Base-by-base conservation (phyloP, 2,329 filamentous ascomycete genomes). In the Trichoderma oligosporum region DNA sequence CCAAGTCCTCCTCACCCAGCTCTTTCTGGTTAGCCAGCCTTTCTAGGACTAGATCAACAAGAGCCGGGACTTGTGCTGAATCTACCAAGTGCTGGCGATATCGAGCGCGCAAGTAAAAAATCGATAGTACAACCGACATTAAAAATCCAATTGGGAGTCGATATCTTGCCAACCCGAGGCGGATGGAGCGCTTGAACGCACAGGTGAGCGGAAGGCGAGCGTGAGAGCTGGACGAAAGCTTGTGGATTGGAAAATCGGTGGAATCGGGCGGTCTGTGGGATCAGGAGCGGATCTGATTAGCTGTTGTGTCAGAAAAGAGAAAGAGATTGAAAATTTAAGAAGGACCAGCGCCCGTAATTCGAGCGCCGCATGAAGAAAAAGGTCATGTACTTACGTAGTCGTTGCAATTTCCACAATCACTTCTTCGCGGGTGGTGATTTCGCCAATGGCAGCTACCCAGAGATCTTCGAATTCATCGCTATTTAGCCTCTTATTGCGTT, bases 401-500 rank as follows among this genome's bases (percentile, higher is more conserved):
- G 67, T 67, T 39, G 69, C 66, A 39, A 80, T 76, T 47, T 62
- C 59, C 27, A 72, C 63, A 63, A 82, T 73, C 25, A 87, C 77
- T 67, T 87, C 84, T 6, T 87, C 84, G 60, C 83, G 76, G 1
- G 74, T 73, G 61, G 82, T 80, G 52, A 92, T 83, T 65, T 92
- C 89, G 16, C 85, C 86, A 57, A 92, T 82, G 2, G 89, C 89
- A 61, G 83, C 82, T 25, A 78, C 77, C 83, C 89, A 94, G 7
- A 99, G 82, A 58, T 96, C 90, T 64, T 97, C 91, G 67, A 99
- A 97, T 69, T 97, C 93, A 39, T 88, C 81, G 67, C 91, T 86
- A 62, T 82, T 89, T 83, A 97, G 89, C 62, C 87, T 86, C 76
- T 89, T 93, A 70, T 85, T 88, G 62, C 88, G 84, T 76, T 88